Evolutionary conservation across 345 rosid genomes (phyloP).

Genomic region (Camelina sativa): DNA sequence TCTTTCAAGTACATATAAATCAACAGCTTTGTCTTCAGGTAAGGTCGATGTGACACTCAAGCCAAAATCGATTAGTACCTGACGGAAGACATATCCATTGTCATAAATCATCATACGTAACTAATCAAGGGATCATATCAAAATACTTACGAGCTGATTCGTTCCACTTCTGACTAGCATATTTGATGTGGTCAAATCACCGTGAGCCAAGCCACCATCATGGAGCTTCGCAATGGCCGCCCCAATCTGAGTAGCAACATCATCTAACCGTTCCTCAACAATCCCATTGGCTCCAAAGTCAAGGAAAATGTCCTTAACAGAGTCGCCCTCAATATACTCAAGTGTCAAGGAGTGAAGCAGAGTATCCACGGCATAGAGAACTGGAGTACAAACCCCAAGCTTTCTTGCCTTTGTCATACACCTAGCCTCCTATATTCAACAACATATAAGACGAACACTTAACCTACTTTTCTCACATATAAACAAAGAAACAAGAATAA

Average conservation of each 20-base stretch:
- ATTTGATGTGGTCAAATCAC: slow-evolving; percentile 95
- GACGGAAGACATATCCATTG: slow-evolving; percentile 20
- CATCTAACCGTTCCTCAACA: slow-evolving; percentile 68
- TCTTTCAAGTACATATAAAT: slow-evolving; percentile 93
- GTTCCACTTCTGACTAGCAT: slow-evolving; percentile 70
- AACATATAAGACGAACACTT: background rate
- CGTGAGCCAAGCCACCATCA: slow-evolving; percentile 96
- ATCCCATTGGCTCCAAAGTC: slow-evolving; percentile 70
- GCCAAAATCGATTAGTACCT: slow-evolving; percentile 96
- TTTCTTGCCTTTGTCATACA: slow-evolving; percentile 95
- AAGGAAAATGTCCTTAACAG: slow-evolving; percentile 82
- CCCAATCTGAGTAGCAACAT: slow-evolving; percentile 85
- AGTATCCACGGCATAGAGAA: slow-evolving; percentile 76
- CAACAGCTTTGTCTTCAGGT: slow-evolving; percentile 97
- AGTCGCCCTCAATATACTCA: slow-evolving; percentile 78
- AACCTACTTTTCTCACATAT: background rate
- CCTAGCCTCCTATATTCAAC: slow-evolving; percentile 78
- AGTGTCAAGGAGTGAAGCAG: slow-evolving; percentile 73
- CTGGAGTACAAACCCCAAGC: slow-evolving; percentile 84
- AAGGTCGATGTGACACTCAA: slow-evolving; percentile 91
- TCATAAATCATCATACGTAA: slow-evolving; percentile 30
- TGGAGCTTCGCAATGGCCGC: slow-evolving; percentile 85
- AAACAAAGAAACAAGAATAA: background rate
- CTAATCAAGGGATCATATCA: background rate
- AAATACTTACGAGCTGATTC: slow-evolving; percentile 65